Evolutionary conservation across 257 asterid species (phyloP).

Genomic region (Asclepias syriaca): DNA sequence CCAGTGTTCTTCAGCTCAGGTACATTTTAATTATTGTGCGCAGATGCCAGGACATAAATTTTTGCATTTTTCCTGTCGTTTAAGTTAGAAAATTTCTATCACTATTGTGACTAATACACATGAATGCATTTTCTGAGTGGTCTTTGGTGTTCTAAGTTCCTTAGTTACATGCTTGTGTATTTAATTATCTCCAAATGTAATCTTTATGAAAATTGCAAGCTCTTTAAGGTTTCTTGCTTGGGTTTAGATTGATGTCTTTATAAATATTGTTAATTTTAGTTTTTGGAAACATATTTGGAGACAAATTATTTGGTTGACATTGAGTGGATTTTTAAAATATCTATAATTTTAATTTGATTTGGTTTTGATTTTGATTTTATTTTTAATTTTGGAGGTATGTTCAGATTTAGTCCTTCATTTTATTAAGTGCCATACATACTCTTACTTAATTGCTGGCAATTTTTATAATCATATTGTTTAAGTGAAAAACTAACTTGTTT

Average conservation of each 20-base stretch:
- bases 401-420: not conserved
- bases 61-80: not conserved
- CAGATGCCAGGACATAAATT: not conserved
- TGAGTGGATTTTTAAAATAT: not conserved
- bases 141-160: not conserved
- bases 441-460: not conserved
- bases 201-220: not conserved
- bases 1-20: conserved; percentile 98
- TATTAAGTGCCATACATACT: not conserved
- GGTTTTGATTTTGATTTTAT: not conserved
- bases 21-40: conserved; percentile 10
- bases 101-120: not conserved
- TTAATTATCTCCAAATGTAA: not conserved
- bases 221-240: not conserved
- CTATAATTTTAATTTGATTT: too few species aligned
- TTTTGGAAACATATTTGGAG: not conserved
- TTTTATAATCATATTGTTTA: not conserved
- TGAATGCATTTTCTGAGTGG: not conserved
- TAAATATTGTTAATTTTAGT: not conserved
- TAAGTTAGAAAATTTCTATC: not conserved
- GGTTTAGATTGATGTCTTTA: not conserved
- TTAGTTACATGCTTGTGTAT: not conserved
- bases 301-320: not conserved
- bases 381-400: not conserved
- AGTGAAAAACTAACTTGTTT: not conserved